Conservation (phyloP, 441 rosid species). For the Croton laevigatus region DNA sequence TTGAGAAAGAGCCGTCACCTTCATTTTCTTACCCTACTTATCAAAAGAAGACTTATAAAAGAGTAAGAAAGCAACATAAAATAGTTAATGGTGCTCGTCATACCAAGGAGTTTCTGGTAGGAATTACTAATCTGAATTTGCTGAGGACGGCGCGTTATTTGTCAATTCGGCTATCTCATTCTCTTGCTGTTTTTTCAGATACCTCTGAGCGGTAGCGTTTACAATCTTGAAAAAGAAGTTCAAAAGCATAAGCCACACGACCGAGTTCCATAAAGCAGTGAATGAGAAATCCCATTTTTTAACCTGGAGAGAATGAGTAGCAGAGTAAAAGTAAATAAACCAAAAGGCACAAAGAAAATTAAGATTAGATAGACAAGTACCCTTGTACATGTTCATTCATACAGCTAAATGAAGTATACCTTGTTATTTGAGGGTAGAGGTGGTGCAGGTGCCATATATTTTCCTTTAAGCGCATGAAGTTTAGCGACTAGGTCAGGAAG, state of each 20-base stretch:
- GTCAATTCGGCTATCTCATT: slow-evolving; percentile 46
- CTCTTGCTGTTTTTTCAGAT: slow-evolving; percentile 74
- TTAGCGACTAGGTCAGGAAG: slow-evolving; percentile 53
- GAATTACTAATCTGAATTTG: slow-evolving; percentile 31
- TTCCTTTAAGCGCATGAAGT: slow-evolving; percentile 59
- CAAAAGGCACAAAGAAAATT: background rate
- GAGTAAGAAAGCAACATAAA: background rate
- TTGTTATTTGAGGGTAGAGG: slow-evolving; percentile 46
- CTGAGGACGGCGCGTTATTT: slow-evolving; percentile 26
- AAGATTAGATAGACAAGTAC: background rate
- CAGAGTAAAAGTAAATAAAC: background rate
- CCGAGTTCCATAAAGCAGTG: slow-evolving; percentile 79
- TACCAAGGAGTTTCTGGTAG: slow-evolving; percentile 8
- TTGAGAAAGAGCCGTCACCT: slow-evolving; percentile 1
- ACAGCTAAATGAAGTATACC: slow-evolving; percentile 33
- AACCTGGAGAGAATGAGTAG: slow-evolving; percentile 35
- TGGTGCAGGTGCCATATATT: slow-evolving; percentile 54
- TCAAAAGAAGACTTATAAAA: background rate
- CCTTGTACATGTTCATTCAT: background rate
- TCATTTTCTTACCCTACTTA: slow-evolving; percentile 21
- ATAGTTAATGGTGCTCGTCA: background rate
- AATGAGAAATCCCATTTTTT: slow-evolving; percentile 85
- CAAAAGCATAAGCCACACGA: slow-evolving; percentile 95
- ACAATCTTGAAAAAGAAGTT: slow-evolving; percentile 90
- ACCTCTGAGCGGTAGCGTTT: slow-evolving; percentile 73